phyloP scores from a whole-genome alignment of 2,329 filamentous ascomycete genomes.

The Tolypocladium cylindrosporum region DNA sequence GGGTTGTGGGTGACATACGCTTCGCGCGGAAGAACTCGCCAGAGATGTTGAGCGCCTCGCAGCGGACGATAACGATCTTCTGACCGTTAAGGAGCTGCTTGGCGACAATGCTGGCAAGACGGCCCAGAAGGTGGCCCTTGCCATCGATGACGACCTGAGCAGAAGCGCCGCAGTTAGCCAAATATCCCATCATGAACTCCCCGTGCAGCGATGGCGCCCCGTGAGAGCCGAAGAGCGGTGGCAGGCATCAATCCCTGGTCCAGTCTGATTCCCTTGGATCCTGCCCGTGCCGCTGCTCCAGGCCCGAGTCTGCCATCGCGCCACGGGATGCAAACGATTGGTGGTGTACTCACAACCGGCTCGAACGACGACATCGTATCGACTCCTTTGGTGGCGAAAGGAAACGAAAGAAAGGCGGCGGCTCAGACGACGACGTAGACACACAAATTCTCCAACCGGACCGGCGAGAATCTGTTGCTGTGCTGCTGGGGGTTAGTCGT shows the following conservation, averaged over 20 bases:
- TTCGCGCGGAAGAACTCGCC: slow-evolving; percentile 99
- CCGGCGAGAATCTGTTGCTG: slow-evolving; percentile 29
- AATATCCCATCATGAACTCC: background rate
- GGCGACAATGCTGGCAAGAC: slow-evolving; percentile 93
- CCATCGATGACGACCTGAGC: slow-evolving; percentile 95
- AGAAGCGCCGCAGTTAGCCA: background rate
- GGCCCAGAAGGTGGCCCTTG: slow-evolving; percentile 99
- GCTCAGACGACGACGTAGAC: slow-evolving; percentile 21
- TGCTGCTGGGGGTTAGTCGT: slow-evolving; percentile 32
- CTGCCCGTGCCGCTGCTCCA: slow-evolving; percentile 1
- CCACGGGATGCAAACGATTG: slow-evolving; percentile 3
- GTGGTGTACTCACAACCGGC: slow-evolving; percentile 51
- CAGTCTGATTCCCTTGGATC: slow-evolving; percentile 1
- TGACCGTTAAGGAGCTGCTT: slow-evolving; percentile 99
- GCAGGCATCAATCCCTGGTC: background rate
- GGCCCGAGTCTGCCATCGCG: slow-evolving; percentile 3
- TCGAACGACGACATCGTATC: slow-evolving; percentile 60
- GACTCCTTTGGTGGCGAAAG: slow-evolving; percentile 23
- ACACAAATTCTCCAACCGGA: slow-evolving; percentile 26
- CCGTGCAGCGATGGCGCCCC: background rate
- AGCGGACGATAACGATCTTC: slow-evolving; percentile 98
- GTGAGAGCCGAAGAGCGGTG: background rate
- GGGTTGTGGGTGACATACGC: slow-evolving; percentile 60
- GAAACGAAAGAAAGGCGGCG: slow-evolving; percentile 20
- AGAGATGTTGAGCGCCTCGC: slow-evolving; percentile 99